Evolutionary conservation across 805 yeast genomes (phyloP).

Genomic region (Suhomyces sp.): DNA sequence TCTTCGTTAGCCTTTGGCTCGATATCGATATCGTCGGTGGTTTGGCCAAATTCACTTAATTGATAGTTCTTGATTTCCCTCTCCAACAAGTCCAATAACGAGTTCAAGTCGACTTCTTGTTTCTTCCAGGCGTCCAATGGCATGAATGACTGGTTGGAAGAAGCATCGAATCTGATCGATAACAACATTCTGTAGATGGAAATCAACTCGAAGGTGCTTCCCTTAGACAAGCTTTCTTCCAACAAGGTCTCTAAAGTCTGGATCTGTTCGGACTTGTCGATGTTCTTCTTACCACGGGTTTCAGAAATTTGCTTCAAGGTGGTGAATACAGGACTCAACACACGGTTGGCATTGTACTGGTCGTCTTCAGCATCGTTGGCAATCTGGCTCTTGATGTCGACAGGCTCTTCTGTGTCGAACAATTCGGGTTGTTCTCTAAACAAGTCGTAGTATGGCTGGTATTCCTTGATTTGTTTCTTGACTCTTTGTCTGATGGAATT

Average conservation of each 20-base stretch:
- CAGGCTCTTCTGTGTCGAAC: slow-evolving; percentile 57
- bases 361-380: slow-evolving; percentile 15
- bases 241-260: slow-evolving; percentile 63
- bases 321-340: slow-evolving; percentile 55
- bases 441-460: slow-evolving; percentile 53
- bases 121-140: slow-evolving; percentile 78
- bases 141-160: slow-evolving; percentile 65
- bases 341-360: slow-evolving; percentile 36
- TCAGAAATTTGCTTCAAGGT: slow-evolving; percentile 75
- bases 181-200: slow-evolving; percentile 75
- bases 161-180: slow-evolving; percentile 83
- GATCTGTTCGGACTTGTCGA: slow-evolving; percentile 79
- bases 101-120: slow-evolving; percentile 58
- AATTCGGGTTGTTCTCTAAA: slow-evolving; percentile 69
- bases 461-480: slow-evolving; percentile 73
- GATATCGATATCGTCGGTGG: slow-evolving; percentile 68
- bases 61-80: slow-evolving; percentile 52
- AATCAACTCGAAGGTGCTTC: slow-evolving; percentile 68
- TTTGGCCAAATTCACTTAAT: slow-evolving; percentile 70
- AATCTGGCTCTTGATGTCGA: slow-evolving; percentile 15
- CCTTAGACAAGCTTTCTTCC: slow-evolving; percentile 19
- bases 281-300: slow-evolving; percentile 92
- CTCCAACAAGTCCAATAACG: slow-evolving; percentile 68
- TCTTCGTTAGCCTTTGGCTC: slow-evolving; percentile 56
- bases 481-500: slow-evolving; percentile 87